Evolutionary conservation across 139 green algal genomes (phyloP).

Genomic region (Microglena sp.): DNA sequence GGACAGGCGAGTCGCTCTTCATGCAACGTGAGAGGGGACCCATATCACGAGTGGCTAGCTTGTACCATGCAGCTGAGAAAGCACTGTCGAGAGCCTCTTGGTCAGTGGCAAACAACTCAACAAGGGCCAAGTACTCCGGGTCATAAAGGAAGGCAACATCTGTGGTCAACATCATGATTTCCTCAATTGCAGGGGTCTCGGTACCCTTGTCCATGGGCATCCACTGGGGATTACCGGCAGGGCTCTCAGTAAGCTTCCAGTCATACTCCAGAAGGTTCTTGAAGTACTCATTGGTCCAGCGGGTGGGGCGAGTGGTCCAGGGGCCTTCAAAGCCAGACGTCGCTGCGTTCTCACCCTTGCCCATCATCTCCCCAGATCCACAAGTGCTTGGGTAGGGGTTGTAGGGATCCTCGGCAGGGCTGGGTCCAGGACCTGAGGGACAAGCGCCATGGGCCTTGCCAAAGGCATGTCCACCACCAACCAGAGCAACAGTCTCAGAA

Average conservation of each 20-base stretch:
- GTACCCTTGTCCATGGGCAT: too few species aligned
- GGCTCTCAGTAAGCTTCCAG: conserved; percentile 20
- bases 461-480: conserved; percentile 36
- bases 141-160: conserved; percentile 28
- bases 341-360: conserved; percentile 32
- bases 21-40: conserved; percentile 15
- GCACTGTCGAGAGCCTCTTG: conserved; percentile 6
- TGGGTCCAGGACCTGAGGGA: conserved; percentile 21
- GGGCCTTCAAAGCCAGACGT: conserved; percentile 35
- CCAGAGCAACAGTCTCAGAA: conserved; percentile 34
- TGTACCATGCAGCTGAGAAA: conserved; percentile 30
- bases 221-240: too few species aligned
- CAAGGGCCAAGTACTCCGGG: conserved; percentile 13
- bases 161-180: conserved; percentile 34
- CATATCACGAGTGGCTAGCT: conserved; percentile 17
- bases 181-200: background rate
- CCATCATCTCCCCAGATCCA: conserved; percentile 9
- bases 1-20: background rate
- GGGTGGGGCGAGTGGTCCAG: conserved; percentile 23
- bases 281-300: conserved; percentile 36
- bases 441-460: conserved; percentile 34
- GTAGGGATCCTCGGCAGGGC: conserved; percentile 12
- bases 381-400: conserved; percentile 31
- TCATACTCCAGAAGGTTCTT: conserved; percentile 26
- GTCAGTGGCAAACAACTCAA: conserved; percentile 17